Conservation (phyloP, 805 yeast species). For the Ogataea neopini region DNA sequence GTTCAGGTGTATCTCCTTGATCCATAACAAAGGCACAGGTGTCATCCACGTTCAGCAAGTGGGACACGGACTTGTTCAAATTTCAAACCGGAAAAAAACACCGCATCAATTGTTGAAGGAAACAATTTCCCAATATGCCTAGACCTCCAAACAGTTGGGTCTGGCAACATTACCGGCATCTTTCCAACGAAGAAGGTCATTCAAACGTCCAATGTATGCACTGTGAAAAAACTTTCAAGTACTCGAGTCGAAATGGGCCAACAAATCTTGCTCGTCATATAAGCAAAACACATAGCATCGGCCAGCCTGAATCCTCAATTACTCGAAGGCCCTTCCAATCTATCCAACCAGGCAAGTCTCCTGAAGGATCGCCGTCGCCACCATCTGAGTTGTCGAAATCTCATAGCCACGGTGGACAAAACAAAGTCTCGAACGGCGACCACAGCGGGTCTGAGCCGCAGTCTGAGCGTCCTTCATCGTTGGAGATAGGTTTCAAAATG, state of each 20-base stretch:
- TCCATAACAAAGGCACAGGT: not conserved
- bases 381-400: constrained; percentile 6
- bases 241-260: constrained; percentile 38
- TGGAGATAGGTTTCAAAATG: constrained; percentile 17
- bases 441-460: constrained; percentile 14
- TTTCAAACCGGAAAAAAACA: not conserved
- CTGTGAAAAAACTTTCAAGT: constrained; percentile 32
- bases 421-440: constrained; percentile 12
- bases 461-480: constrained; percentile 10
- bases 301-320: constrained; percentile 28
- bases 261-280: constrained; percentile 37
- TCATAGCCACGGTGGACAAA: constrained; percentile 13
- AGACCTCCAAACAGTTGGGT: constrained; percentile 40
- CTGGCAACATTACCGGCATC: constrained; percentile 36
- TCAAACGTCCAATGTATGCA: constrained; percentile 32
- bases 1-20: not conserved
- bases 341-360: constrained; percentile 4
- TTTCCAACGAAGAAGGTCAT: constrained; percentile 23
- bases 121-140: constrained; percentile 27
- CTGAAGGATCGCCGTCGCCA: constrained; percentile 1
- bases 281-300: constrained; percentile 29
- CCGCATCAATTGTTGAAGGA: not conserved
- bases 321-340: constrained; percentile 32
- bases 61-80: not conserved
- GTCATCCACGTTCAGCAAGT: not conserved